Evolutionary conservation across 2,329 filamentous ascomycete genomes (phyloP).

Genomic region (Alternaria viburni): DNA sequence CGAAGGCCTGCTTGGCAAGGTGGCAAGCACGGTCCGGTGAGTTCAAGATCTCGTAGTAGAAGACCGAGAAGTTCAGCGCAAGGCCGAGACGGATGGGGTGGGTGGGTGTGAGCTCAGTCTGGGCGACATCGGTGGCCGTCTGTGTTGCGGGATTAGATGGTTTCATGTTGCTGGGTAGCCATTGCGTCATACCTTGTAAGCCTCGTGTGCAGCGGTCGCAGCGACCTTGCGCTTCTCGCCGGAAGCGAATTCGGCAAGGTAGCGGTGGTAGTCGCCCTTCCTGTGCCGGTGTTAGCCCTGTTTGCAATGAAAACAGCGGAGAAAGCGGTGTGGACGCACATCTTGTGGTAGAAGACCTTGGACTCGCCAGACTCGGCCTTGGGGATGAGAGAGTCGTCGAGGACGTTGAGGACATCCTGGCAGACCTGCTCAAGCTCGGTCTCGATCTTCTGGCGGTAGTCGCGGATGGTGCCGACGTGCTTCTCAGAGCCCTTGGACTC

Average conservation of each 20-base stretch:
- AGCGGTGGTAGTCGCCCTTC: constrained; percentile 98
- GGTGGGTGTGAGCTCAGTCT: constrained; percentile 95
- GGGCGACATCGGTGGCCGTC: constrained; percentile 97
- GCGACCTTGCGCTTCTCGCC: constrained; percentile 91
- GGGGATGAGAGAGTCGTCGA: constrained; percentile 92
- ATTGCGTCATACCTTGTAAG: constrained; percentile 82
- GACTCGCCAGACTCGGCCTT: constrained; percentile 96
- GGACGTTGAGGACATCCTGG: constrained; percentile 94
- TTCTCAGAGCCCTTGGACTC: constrained; percentile 97
- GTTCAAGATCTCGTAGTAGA: constrained; percentile 99
- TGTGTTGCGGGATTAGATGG: constrained; percentile 48
- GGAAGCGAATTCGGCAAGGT: constrained; percentile 90
- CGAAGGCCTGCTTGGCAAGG: constrained; percentile 98
- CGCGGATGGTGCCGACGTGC: constrained; percentile 91
- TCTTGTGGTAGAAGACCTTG: constrained; percentile 99
- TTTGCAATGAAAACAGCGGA: constrained; percentile 5
- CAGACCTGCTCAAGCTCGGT: constrained; percentile 96
- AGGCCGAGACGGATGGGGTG: constrained; percentile 98
- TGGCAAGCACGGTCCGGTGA: constrained; percentile 97
- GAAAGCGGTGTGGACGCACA: constrained; percentile 65
- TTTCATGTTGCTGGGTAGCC: constrained; percentile 17
- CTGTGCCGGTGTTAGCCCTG: constrained; percentile 55
- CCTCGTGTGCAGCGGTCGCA: constrained; percentile 86
- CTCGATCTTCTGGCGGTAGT: constrained; percentile 99
- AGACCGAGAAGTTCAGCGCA: constrained; percentile 98